Base-by-base conservation (phyloP, 768 basidiomycete species). In the Auriculariales sp. region DNA sequence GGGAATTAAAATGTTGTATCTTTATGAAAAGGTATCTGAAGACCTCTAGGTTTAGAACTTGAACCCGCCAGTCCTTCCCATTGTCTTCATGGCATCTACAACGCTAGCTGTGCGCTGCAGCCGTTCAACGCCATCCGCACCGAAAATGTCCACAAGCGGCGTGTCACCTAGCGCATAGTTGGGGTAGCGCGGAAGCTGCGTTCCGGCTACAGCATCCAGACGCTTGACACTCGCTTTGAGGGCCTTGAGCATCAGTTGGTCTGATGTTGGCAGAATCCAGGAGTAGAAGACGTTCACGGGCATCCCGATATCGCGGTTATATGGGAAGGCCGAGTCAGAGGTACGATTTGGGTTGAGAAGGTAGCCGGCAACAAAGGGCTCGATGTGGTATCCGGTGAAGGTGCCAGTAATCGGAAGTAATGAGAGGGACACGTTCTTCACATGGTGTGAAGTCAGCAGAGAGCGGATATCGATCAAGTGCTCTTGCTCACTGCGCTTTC, bases 1-100 rank as follows among this genome's bases (percentile, higher is more conserved):
- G n/a, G n/a, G n/a, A n/a, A n/a, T n/a, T n/a, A n/a, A n/a, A n/a
- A n/a, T n/a, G n/a, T n/a, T n/a, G n/a, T n/a, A n/a, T n/a, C n/a
- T n/a, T n/a, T n/a, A n/a, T n/a, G n/a, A n/a, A n/a, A n/a, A n/a
- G n/a, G n/a, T n/a, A n/a, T n/a, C n/a, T n/a, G n/a, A n/a, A n/a
- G n/a, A n/a, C n/a, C n/a, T n/a, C n/a, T n/a, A n/a, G n/a, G n/a
- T n/a, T n/a, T n/a, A n/a, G n/a, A n/a, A n/a, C n/a, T n/a, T n/a
- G 60, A 71, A 81, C 4, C 80, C 81, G 4, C 80, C 80, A 17
- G 80, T 69, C 15, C 80, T 70, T 12, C 70, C 71, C 79, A 84
- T 83, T 35, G 81, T 68, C 55, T 75, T 68, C 6, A 62, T 47
- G 0, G 80, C 80, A 59, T 84, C 81, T 47, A 75, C 66, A 19